Evolutionary conservation across 73 alveolate species (phyloP), one percentile per base, ranked within the genome.

Genomic region (Stentor roeselii): DNA sequence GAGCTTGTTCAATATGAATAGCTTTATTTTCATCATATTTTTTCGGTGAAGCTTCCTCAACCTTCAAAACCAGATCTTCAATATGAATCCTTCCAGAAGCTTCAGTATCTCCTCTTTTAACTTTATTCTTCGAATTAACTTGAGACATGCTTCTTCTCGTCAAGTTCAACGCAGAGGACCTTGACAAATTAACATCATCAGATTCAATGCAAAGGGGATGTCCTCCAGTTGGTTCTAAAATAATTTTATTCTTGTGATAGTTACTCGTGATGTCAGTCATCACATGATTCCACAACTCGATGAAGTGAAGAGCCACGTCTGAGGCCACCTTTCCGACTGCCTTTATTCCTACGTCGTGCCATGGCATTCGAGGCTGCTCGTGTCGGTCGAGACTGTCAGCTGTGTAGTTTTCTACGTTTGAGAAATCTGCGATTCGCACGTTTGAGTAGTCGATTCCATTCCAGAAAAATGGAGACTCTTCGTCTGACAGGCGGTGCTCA

Each of bases 251-350:
- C 36, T 50, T 6, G 27, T 86, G 31, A 27, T 61, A 78, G 30
- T 31, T 36, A 38, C 98, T 94, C 59, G 91, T 93, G 21, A 87
- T 77, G 75, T 95, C 96, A 76, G 86, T 90, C 78, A 83, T 93
- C 36, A 95, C 93, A 82, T 95, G 87, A 90, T 97, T 97, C 98
- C 99, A 97, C 58, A 92, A 91, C 76, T 67, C 82, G 1, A 92
- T 93, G 82, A 97, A 97, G 88, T 95, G 99, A 74, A 96, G 89
- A 3, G 98, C 89, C n/a, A 97, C 78, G 89, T 97, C 99, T 74
- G 88, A 86, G 21, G 93, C 99, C 0, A 92, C 91, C n/a, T 93
- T 97, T 32, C 99, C 99, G 32, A 61, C 89, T 11, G 95, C 84
- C 36, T 93, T 78, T 30, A 91, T 82, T 39, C 94, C 97, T 21